These are phyloP conservation scores for Microcyclosporella mali DNA, from an alignment of 2,329 filamentous ascomycete genomes.

Conservation along the genomic window DNA sequence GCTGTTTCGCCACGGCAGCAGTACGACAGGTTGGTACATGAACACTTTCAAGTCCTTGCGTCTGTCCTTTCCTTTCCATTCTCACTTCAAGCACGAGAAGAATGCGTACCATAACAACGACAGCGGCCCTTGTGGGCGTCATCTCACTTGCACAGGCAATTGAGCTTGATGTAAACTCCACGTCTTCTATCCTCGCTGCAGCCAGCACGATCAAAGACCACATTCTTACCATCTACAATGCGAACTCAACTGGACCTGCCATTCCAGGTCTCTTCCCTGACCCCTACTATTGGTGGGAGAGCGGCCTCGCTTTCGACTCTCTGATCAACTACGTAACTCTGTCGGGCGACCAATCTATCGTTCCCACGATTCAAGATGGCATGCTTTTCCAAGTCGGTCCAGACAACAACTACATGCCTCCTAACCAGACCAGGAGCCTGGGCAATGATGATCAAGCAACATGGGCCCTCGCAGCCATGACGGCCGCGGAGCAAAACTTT, in stretches of 20 bases:
- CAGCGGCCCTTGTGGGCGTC: slow-evolving; percentile 6
- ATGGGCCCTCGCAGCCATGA: slow-evolving; percentile 76
- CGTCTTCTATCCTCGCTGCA: slow-evolving; percentile 11
- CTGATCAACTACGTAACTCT: slow-evolving; percentile 65
- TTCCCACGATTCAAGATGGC: slow-evolving; percentile 53
- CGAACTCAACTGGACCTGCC: slow-evolving; percentile 2
- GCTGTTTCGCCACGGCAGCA: no score
- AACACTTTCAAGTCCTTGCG: no score
- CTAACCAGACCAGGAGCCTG: slow-evolving; percentile 29
- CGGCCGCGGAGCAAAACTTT: slow-evolving; percentile 70
- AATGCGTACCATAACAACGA: slow-evolving; percentile 6
- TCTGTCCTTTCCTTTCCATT: no score
- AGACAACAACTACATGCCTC: slow-evolving; percentile 56
- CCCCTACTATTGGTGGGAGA: slow-evolving; percentile 55
- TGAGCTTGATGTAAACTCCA: slow-evolving; percentile 10
- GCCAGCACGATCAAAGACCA: slow-evolving; percentile 11
- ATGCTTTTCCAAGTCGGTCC: slow-evolving; percentile 56
- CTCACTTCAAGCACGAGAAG: background rate
- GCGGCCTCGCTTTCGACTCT: slow-evolving; percentile 59
- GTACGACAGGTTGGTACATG: no score
- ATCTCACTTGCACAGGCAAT: slow-evolving; percentile 9
- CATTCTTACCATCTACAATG: slow-evolving; percentile 19
- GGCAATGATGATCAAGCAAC: slow-evolving; percentile 59
- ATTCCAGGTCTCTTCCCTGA: slow-evolving; percentile 22
- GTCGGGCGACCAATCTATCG: slow-evolving; percentile 58